These are phyloP conservation scores for Metarhizium brunneum DNA, from an alignment of 2,329 filamentous ascomycete species.

Conservation along the genomic window DNA sequence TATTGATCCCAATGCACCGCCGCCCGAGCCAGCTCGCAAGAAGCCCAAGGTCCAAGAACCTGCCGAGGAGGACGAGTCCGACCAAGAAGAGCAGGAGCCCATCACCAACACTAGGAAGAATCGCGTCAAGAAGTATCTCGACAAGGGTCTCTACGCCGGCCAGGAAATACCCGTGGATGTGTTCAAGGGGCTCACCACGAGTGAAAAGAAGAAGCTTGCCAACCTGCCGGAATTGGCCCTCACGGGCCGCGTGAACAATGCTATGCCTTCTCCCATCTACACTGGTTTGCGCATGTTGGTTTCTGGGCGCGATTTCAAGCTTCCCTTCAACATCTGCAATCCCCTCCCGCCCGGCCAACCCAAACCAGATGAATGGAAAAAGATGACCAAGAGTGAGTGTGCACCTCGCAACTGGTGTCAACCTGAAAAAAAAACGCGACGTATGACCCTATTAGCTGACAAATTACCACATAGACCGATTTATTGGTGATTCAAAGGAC, in stretches of 20 bases:
- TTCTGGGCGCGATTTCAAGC: slow-evolving; percentile 69
- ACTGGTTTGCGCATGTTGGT: slow-evolving; percentile 63
- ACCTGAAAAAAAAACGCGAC: slow-evolving; percentile 5
- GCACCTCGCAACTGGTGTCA: background rate
- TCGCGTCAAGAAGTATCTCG: slow-evolving; percentile 65
- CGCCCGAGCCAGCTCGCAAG: slow-evolving; percentile 28
- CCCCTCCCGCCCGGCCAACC: slow-evolving; percentile 78
- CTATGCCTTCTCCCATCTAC: slow-evolving; percentile 71
- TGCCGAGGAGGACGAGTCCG: slow-evolving; percentile 27
- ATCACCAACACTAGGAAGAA: slow-evolving; percentile 29
- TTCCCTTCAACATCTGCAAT: slow-evolving; percentile 85
- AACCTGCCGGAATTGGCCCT: slow-evolving; percentile 36
- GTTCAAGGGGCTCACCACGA: slow-evolving; percentile 35
- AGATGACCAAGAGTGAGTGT: slow-evolving; percentile 76
- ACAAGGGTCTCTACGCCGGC: slow-evolving; percentile 79
- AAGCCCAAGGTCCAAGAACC: slow-evolving; percentile 18
- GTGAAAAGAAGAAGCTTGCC: slow-evolving; percentile 42
- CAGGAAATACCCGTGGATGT: slow-evolving; percentile 50
- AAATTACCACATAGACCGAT: slow-evolving; percentile 56
- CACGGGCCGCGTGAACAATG: slow-evolving; percentile 40
- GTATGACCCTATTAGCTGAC: slow-evolving; percentile 18
- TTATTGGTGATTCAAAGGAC: slow-evolving; percentile 72
- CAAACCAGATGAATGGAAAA: slow-evolving; percentile 88
- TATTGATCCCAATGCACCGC: slow-evolving; percentile 35
- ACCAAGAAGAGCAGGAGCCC: slow-evolving; percentile 28